Conservation (phyloP, 257 asterid genomes). For the Solanum paucissectum region DNA sequence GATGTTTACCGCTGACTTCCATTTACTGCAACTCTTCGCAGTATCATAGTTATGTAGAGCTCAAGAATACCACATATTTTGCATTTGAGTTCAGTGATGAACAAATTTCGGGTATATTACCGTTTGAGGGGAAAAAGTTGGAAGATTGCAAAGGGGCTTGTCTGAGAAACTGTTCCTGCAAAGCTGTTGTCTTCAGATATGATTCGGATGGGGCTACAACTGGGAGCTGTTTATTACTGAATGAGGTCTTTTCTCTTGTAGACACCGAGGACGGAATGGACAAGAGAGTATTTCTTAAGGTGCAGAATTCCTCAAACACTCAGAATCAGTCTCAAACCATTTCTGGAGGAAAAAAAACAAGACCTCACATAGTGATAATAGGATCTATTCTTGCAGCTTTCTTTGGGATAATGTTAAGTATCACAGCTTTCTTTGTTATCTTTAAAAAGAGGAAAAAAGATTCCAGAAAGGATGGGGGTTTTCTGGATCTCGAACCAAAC, state of each 20-base stretch:
- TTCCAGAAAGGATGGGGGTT: background rate
- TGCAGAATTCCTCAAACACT: background rate
- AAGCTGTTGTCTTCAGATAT: background rate
- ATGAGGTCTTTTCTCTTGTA: background rate
- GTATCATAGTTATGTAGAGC: background rate
- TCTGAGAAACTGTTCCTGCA: background rate
- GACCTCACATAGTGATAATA: background rate
- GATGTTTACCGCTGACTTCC: background rate
- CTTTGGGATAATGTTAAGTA: background rate
- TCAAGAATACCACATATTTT: background rate
- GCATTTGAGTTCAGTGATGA: no score
- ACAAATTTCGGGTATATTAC: rapidly evolving
- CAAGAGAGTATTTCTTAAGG: background rate
- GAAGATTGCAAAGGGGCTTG: background rate
- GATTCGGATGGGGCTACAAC: background rate
- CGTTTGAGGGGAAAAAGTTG: no score
- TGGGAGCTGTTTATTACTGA: background rate
- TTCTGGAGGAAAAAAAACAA: background rate
- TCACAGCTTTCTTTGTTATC: background rate
- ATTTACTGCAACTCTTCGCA: background rate
- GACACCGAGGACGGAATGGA: background rate
- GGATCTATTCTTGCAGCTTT: background rate
- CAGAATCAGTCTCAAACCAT: background rate
- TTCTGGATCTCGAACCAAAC: no score
- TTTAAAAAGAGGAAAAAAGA: background rate